These are phyloP conservation scores for Taiozyma sp. DNA, from an alignment of 1,139 yeast genomes.

Conservation along the genomic window DNA sequence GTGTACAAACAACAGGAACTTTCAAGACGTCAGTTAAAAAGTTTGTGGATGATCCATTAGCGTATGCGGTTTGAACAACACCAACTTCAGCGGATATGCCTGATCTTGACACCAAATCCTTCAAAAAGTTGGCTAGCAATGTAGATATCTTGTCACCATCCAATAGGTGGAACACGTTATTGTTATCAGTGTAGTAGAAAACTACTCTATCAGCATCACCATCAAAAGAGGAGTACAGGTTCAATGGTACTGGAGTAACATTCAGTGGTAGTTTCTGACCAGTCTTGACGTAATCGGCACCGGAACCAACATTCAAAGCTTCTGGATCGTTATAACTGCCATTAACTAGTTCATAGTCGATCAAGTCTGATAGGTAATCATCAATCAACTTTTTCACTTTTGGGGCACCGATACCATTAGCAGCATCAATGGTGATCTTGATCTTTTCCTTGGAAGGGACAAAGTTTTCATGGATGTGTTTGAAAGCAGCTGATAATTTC, in stretches of 20 bases:
- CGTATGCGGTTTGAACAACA: conserved; percentile 96
- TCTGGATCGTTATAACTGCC: conserved; percentile 50
- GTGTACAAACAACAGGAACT: conserved; percentile 82
- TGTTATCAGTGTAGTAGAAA: conserved; percentile 60
- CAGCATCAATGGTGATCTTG: conserved; percentile 71
- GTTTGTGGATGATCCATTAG: conserved; percentile 86
- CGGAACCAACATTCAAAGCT: conserved; percentile 72
- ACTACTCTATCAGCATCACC: conserved; percentile 98
- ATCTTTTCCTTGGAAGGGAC: conserved; percentile 30
- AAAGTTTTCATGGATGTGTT: conserved; percentile 34
- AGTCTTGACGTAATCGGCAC: conserved; percentile 95
- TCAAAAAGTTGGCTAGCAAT: conserved; percentile 67
- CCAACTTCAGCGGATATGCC: conserved; percentile 50
- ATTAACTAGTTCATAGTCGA: conserved; percentile 52
- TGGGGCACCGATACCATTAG: conserved; percentile 95
- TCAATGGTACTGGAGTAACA: conserved; percentile 28
- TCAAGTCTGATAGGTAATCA: conserved; percentile 36
- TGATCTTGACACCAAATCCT: conserved; percentile 42
- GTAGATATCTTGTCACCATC: conserved; percentile 97
- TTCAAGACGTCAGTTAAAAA: conserved; percentile 59
- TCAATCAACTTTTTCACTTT: conserved; percentile 50
- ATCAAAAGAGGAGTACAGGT: conserved; percentile 80
- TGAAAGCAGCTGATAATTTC: conserved; percentile 51
- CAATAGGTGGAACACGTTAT: conserved; percentile 54
- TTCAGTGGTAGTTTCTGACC: conserved; percentile 74